Evolutionary conservation across 345 rosid species (phyloP).

Genomic region (Populus pruinosa): DNA sequence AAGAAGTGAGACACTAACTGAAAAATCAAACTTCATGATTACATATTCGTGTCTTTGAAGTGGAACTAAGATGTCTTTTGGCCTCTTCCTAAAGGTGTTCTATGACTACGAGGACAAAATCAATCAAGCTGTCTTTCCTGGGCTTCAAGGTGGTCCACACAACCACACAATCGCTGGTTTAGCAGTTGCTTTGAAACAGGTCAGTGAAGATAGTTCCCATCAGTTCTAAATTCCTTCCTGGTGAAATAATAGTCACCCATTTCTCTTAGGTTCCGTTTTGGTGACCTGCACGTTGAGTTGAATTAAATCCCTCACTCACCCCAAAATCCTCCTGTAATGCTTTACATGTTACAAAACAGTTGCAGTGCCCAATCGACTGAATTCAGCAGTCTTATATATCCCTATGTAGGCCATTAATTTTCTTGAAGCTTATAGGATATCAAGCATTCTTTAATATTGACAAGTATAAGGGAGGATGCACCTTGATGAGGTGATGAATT

Average conservation of each 20-base stretch:
- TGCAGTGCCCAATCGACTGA: too few species aligned
- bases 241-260: background rate
- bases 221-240: background rate
- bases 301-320: too few species aligned
- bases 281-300: background rate
- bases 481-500: too few species aligned
- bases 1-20: constrained; percentile 54
- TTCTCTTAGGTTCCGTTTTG: background rate
- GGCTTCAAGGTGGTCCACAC: constrained; percentile 99
- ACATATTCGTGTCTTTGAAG: background rate
- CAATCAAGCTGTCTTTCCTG: constrained; percentile 97
- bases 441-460: too few species aligned
- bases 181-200: constrained; percentile 97
- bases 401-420: too few species aligned
- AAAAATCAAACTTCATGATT: background rate
- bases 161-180: constrained; percentile 96
- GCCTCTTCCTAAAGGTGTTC: constrained; percentile 48
- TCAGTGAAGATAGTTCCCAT: constrained; percentile 11
- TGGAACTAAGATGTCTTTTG: constrained; percentile 10
- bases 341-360: too few species aligned
- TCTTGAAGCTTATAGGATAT: too few species aligned
- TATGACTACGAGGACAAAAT: constrained; percentile 96
- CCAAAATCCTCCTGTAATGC: too few species aligned
- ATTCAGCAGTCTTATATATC: too few species aligned
- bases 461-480: too few species aligned